phyloP scores from a whole-genome alignment of 768 basidiomycete species.

The Naganishia kalamii region DNA sequence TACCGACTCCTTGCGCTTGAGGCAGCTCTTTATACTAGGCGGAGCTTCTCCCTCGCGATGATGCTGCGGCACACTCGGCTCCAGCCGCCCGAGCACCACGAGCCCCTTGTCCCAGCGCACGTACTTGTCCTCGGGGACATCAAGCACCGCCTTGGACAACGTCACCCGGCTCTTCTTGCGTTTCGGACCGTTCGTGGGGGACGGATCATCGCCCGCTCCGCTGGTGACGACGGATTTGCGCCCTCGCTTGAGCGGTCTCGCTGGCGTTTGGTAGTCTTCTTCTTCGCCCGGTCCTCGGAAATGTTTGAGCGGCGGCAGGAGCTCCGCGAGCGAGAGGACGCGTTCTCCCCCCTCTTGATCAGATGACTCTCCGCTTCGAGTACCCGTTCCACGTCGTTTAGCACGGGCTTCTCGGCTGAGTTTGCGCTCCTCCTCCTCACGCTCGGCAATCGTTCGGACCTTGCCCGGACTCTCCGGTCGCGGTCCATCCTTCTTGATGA shows the following conservation, averaged over 20 bases:
- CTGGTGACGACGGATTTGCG: constrained; percentile 10
- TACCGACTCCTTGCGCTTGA: constrained; percentile 13
- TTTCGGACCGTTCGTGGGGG: constrained; percentile 7
- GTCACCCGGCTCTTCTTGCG: constrained; percentile 17
- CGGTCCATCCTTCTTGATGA: constrained; percentile 37
- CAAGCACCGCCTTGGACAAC: neutral
- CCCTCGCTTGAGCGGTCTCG: constrained; percentile 32
- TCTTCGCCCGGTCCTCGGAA: constrained; percentile 40
- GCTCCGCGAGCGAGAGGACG: neutral
- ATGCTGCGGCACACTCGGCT: neutral
- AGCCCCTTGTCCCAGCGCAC: constrained; percentile 45
- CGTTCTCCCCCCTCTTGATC: constrained; percentile 15
- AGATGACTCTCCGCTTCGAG: neutral
- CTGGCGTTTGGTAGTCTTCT: constrained; percentile 39
- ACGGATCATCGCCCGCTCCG: neutral
- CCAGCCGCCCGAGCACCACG: constrained; percentile 28
- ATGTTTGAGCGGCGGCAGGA: constrained; percentile 21
- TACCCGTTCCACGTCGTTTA: neutral
- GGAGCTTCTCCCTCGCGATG: constrained; percentile 3
- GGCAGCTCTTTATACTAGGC: constrained; percentile 24
- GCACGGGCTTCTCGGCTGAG: constrained; percentile 23
- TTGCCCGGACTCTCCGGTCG: constrained; percentile 43
- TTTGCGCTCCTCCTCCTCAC: constrained; percentile 34
- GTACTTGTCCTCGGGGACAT: constrained; percentile 21
- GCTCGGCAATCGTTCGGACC: constrained; percentile 37